Conservation (phyloP, 1,284 basidiomycete genomes). For the Fistulina hepatica region DNA sequence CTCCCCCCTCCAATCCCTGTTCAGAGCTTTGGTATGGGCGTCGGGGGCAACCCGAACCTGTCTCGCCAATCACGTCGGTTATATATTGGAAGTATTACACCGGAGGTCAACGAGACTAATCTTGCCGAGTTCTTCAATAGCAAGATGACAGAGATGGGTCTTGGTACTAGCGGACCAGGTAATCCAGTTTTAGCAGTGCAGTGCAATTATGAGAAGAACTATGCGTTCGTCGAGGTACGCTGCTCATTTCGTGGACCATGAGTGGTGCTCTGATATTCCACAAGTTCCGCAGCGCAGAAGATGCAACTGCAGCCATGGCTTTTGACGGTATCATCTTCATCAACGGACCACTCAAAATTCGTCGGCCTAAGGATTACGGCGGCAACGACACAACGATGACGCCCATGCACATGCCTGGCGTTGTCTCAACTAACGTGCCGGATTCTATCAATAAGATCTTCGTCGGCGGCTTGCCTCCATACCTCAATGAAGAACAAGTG, state of each 20-base stretch:
- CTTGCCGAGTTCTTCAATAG: constrained; percentile 89
- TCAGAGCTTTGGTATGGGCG: constrained; percentile 73
- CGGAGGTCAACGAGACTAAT: constrained; percentile 84
- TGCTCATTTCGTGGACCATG: constrained; percentile 2
- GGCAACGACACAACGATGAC: constrained; percentile 50
- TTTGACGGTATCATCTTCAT: constrained; percentile 96
- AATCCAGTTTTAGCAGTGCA: constrained; percentile 89
- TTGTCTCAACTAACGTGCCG: constrained; percentile 92
- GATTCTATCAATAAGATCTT: constrained; percentile 98
- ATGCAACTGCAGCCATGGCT: constrained; percentile 92
- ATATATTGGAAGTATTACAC: constrained; percentile 92
- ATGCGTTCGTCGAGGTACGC: constrained; percentile 88
- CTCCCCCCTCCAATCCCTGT: constrained; percentile 76
- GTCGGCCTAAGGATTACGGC: constrained; percentile 93
- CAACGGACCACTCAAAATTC: constrained; percentile 86
- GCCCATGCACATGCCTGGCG: constrained; percentile 77
- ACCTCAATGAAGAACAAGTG: constrained; percentile 95
- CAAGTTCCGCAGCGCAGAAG: constrained; percentile 93
- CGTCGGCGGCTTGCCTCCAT: constrained; percentile 90
- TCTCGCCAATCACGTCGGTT: constrained; percentile 89
- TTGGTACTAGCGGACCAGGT: constrained; percentile 73
- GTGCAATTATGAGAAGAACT: constrained; percentile 96
- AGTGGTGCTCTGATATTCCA: constrained; percentile 11
- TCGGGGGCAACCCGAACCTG: constrained; percentile 72
- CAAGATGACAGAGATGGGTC: constrained; percentile 88